phyloP scores from a whole-genome alignment of 257 asterid species.

The Ocimum tenuiflorum region DNA sequence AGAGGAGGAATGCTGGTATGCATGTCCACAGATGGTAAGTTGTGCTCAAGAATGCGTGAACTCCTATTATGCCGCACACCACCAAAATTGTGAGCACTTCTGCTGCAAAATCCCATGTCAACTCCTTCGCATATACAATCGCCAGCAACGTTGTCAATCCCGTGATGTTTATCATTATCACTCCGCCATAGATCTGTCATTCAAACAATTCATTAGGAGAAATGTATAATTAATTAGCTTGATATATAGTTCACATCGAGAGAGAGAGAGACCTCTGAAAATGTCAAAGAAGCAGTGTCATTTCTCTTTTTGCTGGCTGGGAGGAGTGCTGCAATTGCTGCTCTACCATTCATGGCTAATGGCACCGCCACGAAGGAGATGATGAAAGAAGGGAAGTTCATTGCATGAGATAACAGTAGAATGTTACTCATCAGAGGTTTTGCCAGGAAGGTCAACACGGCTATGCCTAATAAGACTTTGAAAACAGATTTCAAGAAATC shows the following conservation, averaged over 20 bases:
- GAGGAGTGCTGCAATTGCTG: conserved; percentile 36
- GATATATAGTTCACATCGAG: too few relatives aligned
- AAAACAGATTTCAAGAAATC: conserved; percentile 22
- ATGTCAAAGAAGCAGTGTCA: conserved; percentile 56
- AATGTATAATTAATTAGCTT: neutral
- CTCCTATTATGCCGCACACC: conserved; percentile 36
- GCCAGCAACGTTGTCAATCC: too few relatives aligned
- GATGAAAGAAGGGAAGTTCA: conserved; percentile 41
- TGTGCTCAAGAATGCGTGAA: conserved; percentile 29
- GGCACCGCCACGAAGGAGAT: conserved; percentile 54
- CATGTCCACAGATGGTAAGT: conserved; percentile 50
- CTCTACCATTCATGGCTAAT: conserved; percentile 44
- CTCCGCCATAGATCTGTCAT: conserved; percentile 22
- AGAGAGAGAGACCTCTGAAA: conserved; percentile 50
- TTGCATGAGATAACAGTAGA: conserved; percentile 32
- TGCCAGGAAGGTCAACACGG: conserved; percentile 38
- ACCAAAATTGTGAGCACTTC: conserved; percentile 45
- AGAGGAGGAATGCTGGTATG: conserved; percentile 42
- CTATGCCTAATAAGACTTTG: conserved; percentile 39
- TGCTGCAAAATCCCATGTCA: conserved; percentile 57
- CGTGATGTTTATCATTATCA: conserved; percentile 51
- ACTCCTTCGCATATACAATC: too few relatives aligned
- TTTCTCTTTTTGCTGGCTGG: conserved; percentile 50
- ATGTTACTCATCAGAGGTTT: conserved; percentile 44
- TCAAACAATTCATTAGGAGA: neutral